Base-by-base conservation (phyloP, 352 stramenopile species). In the Globisporangium echinulatum region DNA sequence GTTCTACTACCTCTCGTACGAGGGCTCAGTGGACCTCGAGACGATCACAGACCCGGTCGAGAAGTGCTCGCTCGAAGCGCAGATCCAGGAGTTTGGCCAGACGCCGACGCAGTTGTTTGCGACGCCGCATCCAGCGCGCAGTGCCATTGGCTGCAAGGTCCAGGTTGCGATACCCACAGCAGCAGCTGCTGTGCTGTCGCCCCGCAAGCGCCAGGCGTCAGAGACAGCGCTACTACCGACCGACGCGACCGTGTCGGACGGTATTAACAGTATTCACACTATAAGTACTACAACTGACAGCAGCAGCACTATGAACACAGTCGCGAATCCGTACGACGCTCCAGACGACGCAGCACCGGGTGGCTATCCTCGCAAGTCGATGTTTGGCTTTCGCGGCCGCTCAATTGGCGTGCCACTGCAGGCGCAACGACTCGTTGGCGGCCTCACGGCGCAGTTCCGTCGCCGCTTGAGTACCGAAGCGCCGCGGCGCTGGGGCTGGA, bases 1-100 rank as follows among this genome's bases (percentile, higher is more conserved):
- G 14, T 96, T 96, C 51, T 93, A 96, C 69, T 94, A 94, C 63
- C 61, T 96, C 56, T 93, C 86, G 38, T 96, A 96, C 58, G 86
- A 96, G 62, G 86, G 86, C 7, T 87, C 86, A 13, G 80, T 96
- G 2, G 85, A 96, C 66, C 68, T 96, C 7, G 86, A 96, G 58
- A 89, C 65, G 6, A 81, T 96, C 42, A 88, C 82, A 0, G 92
- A 98, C 62, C 84, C 83, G 11, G 82, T 98, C 17, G 86, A 98
- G 57, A 85, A 96, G 51, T 96, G 94, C 56, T 97, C 96, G 15
- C 96, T 98, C 15, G 87, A 97, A 65, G 82, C 80, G 0, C 92
- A 98, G 61, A 97, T 98, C 52, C 86, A 96, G 61, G 87, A 97
- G 62, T 97, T 97, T 67, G 90, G 90, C 1, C 90, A 97, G 66